Evolutionary conservation across 441 rosid species (phyloP).

Genomic region (Populus hybrid): DNA sequence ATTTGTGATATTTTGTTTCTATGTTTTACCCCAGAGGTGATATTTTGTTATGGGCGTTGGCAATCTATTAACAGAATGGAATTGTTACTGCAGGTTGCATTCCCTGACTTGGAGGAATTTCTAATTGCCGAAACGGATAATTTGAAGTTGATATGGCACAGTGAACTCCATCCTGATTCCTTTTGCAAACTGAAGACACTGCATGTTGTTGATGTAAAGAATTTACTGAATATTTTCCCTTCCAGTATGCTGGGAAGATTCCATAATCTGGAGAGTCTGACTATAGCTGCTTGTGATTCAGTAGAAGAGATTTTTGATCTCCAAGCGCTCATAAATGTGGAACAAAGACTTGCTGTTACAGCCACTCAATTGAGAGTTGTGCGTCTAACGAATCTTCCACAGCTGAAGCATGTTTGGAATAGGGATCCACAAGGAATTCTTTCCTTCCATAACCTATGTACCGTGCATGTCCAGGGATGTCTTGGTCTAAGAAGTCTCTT

Average conservation of each 20-base stretch:
- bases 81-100: conserved; percentile 5
- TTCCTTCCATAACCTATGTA: conserved; percentile 2
- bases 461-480: not conserved
- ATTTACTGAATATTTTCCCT: not conserved
- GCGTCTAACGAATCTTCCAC: not conserved
- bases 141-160: conserved; percentile 23
- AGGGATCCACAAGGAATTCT: conserved; percentile 13
- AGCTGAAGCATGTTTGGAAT: conserved; percentile 18
- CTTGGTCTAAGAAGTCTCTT: conserved; percentile 7
- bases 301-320: conserved; percentile 26
- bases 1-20: no score
- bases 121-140: not conserved
- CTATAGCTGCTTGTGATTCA: conserved; percentile 5
- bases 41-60: not conserved
- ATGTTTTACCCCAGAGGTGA: no score
- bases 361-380: not conserved
- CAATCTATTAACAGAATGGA: not conserved
- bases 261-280: not conserved
- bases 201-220: rapidly evolving
- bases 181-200: conserved; percentile 1
- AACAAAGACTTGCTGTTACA: not conserved
- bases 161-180: conserved; percentile 1
- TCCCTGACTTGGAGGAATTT: conserved; percentile 14
- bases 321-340: not conserved
- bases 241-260: not conserved